Evolutionary conservation across 2,329 filamentous ascomycete genomes (phyloP).

Genomic region (Stenocarpella maydis): DNA sequence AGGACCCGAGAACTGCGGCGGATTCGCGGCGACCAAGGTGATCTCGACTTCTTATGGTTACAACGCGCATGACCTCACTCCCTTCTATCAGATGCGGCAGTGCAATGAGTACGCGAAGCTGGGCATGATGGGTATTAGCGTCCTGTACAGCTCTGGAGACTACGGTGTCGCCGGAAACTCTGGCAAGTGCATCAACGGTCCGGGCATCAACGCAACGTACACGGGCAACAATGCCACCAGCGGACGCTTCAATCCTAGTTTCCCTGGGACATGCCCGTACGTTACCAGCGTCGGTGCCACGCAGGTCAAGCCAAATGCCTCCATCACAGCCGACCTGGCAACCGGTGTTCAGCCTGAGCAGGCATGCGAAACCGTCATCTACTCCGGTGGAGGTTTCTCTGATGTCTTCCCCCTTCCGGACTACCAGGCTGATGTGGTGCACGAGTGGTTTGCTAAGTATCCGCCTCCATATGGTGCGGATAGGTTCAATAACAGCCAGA

Average conservation of each 20-base stretch:
- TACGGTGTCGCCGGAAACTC: slow-evolving; percentile 43
- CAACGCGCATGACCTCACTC: slow-evolving; percentile 54
- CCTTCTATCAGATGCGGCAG: slow-evolving; percentile 52
- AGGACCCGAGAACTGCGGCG: slow-evolving; percentile 41
- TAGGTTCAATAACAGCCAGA: slow-evolving; percentile 33
- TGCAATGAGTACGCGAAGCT: slow-evolving; percentile 53
- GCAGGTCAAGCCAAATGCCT: slow-evolving; percentile 31
- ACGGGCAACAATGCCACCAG: slow-evolving; percentile 14
- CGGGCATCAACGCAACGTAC: slow-evolving; percentile 15
- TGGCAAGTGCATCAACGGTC: slow-evolving; percentile 44
- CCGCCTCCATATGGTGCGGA: slow-evolving; percentile 29
- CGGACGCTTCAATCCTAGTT: slow-evolving; percentile 49
- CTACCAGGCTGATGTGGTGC: slow-evolving; percentile 33
- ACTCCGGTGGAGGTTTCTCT: slow-evolving; percentile 34
- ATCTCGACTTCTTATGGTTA: slow-evolving; percentile 57
- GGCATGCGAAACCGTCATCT: slow-evolving; percentile 34
- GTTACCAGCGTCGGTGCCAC: slow-evolving; percentile 53
- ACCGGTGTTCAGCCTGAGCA: slow-evolving; percentile 33
- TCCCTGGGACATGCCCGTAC: slow-evolving; percentile 57
- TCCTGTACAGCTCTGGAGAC: slow-evolving; percentile 50
- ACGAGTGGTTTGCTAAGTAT: slow-evolving; percentile 29
- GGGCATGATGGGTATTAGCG: slow-evolving; percentile 47
- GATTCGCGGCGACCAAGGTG: slow-evolving; percentile 55
- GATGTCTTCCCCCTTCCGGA: slow-evolving; percentile 33
- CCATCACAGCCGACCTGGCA: slow-evolving; percentile 27